phyloP scores from a whole-genome alignment of 2,329 filamentous ascomycete genomes.

The Colletotrichum sp. region DNA sequence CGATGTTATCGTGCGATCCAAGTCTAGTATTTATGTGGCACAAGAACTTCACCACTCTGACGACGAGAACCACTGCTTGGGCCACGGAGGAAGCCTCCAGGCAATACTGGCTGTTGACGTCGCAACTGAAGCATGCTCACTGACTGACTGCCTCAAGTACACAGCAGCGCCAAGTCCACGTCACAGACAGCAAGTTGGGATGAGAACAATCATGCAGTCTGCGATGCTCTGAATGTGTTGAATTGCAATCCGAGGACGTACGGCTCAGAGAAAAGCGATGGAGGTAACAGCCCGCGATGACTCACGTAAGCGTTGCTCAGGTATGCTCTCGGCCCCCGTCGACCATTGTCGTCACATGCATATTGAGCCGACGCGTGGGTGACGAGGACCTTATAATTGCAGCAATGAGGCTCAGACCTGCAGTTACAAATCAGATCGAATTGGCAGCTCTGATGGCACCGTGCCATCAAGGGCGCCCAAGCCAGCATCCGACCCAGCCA shows the following conservation, averaged over 20 bases:
- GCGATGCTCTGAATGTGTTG: neutral
- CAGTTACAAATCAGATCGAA: neutral
- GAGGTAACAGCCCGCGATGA: neutral
- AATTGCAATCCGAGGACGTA: rapidly evolving
- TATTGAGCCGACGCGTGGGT: neutral
- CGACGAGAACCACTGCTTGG: neutral
- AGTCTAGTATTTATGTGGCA: neutral
- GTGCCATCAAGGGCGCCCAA: neutral
- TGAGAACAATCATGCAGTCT: neutral
- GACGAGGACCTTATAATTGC: neutral
- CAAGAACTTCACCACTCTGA: neutral
- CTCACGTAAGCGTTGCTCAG: neutral
- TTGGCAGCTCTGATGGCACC: neutral
- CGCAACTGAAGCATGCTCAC: neutral
- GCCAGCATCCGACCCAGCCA: neutral
- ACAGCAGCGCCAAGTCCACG: rapidly evolving
- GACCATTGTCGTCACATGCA: neutral
- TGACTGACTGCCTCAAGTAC: neutral
- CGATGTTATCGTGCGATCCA: neutral
- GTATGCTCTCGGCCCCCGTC: neutral
- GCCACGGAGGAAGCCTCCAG: rapidly evolving
- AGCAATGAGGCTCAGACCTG: neutral
- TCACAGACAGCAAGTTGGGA: neutral
- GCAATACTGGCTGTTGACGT: neutral
- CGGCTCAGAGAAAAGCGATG: neutral